Evolutionary conservation across 768 basidiomycete genomes (phyloP), one percentile per base, ranked within the genome.

Genomic region (Leccinellum luteum): DNA sequence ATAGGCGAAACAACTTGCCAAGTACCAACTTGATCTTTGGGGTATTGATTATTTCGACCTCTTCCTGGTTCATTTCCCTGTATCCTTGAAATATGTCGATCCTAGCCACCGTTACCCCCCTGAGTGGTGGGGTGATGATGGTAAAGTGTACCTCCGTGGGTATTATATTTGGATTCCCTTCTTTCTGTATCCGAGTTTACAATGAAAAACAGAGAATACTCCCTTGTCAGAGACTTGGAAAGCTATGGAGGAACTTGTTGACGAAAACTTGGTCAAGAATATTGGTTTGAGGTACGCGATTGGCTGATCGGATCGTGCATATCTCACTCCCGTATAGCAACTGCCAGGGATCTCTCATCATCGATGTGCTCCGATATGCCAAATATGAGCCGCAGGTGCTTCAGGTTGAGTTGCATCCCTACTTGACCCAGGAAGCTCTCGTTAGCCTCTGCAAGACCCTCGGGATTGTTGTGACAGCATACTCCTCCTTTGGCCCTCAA

Each of bases 21-120:
- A 81, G 69, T 78, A 77, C 74, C 91, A 93, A 66, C 84, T 96
- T 19, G 75, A 74, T 6, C 80, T 84, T 65, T 96, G 93, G 93
- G 90, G 90, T 27, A 76, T 95, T 45, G 88, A 89, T 25, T 92
- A 90, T 71, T 91, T 91, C 68, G 89, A 92, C 64, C 75, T 92
- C 48, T 91, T 83, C 79, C 75, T 90, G 43, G 76, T 94, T 51
- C 94, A 95, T 73, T 94, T 94, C 81, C 93, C 93, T 21, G 78
- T 94, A 61, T 75, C 92, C 28, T 78, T 96, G 61, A 69, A 85
- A 71, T 92, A 93, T 64, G 89, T 94, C 52, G 88, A 92, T 68
- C 88, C 89, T 45, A 67, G 69, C 21, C 82, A 85, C 66, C 82
- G 84, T 60, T 94, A 90, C 73, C 92, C 93, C 44, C 85, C 91